Base-by-base conservation (phyloP, 257 asterid species). In the Verbena officinalis region DNA sequence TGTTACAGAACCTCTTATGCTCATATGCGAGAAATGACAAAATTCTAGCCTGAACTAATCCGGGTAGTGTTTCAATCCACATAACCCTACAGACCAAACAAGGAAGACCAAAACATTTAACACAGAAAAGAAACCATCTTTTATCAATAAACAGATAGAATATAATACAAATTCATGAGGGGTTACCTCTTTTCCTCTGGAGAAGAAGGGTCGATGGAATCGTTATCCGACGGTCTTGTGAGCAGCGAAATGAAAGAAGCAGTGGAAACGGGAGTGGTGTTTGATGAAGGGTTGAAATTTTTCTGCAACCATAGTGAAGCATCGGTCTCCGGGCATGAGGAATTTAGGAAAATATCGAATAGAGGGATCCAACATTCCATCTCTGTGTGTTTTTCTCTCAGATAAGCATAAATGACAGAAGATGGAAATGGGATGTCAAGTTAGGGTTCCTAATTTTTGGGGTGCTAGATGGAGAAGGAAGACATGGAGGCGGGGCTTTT, bases 301-400 rank as follows among this genome's bases (percentile, higher is more conserved):
- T 79, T 78, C 42, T 72, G 84, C 14, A 88, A 70, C 96, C 93
- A 88, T 1, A 66, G 70, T 38, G 96, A 85, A 42, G 96, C 95
- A 16, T 88, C 93, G 9, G 58, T 73, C 71, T 88, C 93, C 3
- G 95, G 95, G 76, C 88, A 80, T 22, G 86, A 69, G 2, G 96
- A 87, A 70, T 81, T 83, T 75, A 81, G 27, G 72, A 90, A 82
- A 36, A 88, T 81, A 44, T 84, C 81, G 46, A 86, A 79, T 14
- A 86, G 77, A 3, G 93, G 93, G 51, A 75, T 62, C 97, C 97
- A 90, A 23, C 65, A 13, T 65, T 87, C 90, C 97, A 90, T 90
- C n/a, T n/a, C n/a, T n/a, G n/a, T n/a, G n/a, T n/a, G n/a, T n/a
- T n/a, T n/a, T n/a, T 65, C 43, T 62, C 43, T 33, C 46, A 16